Evolutionary conservation across 495 filamentous ascomycete genomes (phyloP), one percentile per base, ranked within the genome.

Genomic region (Copromyces sp.): DNA sequence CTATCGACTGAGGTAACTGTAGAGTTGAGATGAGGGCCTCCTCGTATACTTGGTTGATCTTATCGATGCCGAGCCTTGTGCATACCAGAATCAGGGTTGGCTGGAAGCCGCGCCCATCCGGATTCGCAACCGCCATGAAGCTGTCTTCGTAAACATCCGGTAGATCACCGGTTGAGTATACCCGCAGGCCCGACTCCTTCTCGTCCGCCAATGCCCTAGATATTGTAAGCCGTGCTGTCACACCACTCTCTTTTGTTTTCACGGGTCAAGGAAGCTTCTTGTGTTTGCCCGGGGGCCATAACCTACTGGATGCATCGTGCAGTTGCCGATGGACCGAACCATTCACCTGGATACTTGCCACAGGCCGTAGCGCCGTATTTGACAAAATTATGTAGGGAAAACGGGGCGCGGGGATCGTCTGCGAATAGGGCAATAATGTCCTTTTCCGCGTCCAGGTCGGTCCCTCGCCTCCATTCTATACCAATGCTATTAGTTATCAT

Each of bases 301-400:
- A 84, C 93, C 77, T 82, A 97, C 94, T 96, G 90, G 70, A 99
- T 97, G 80, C 96, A 98, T 72, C 90, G 89, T n/a, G 96, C 93
- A 3, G 96, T 96, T 7, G 96, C 95, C 17, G 93, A 97, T n/a
- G 96, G 96, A 11, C 96, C 96, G 85, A 99, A 99, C 96, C 96
- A 99, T 81, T 98, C 93, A 35, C 96, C 96, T 0, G 96, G 95
- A 80, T 94, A 91, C 79, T 97, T 98, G 8, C 93, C 94, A 78
- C 95, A 99, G 14, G 91, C 92, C 40, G 87, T 84, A 20, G 95
- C 93, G 4, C 96, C 96, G 76, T 97, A 91, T 68, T 90, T 84
- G 38, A 98, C 96, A 76, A 99, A 99, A 73, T 88, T 91, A 76
- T 99, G 96, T 77, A 99, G 95, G 9, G 95, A 98, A 78, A 97